Conservation (phyloP, 192 early-diverging fungal genomes). For the Coemansia sp. region DNA sequence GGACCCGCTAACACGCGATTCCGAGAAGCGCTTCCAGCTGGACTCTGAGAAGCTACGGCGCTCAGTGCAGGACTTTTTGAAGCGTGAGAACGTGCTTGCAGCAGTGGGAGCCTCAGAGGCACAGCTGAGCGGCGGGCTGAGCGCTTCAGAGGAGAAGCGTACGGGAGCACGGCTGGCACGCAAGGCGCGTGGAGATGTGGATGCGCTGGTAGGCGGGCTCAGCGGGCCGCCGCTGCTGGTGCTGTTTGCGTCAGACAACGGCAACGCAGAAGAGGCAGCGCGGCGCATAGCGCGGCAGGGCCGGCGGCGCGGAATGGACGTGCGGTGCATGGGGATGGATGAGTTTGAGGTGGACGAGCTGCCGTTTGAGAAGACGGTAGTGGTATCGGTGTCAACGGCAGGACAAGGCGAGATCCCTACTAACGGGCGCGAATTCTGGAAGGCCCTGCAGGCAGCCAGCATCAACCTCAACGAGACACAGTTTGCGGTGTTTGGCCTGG, state of each 20-base stretch:
- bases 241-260: conserved; percentile 88
- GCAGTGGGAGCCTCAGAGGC: conserved; percentile 70
- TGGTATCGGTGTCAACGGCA: conserved; percentile 79
- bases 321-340: conserved; percentile 77
- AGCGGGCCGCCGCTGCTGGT: conserved; percentile 77
- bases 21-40: conserved; percentile 55
- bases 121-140: conserved; percentile 53
- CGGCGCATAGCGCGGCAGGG: conserved; percentile 81
- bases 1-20: conserved; percentile 72
- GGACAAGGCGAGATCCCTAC: conserved; percentile 97
- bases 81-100: conserved; percentile 80
- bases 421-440: conserved; percentile 87
- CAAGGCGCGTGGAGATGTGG: conserved; percentile 66
- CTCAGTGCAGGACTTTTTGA: conserved; percentile 77
- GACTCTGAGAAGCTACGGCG: conserved; percentile 66
- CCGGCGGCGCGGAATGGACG: conserved; percentile 78
- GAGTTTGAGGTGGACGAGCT: conserved; percentile 79
- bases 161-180: conserved; percentile 56
- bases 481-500: conserved; percentile 84
- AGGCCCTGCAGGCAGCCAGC: conserved; percentile 63
- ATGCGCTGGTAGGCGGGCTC: conserved; percentile 67
- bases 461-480: conserved; percentile 63
- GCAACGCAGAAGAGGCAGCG: conserved; percentile 80
- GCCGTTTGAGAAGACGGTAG: conserved; percentile 71
- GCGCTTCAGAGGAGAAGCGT: conserved; percentile 63